These are phyloP conservation scores for Begonia peltatifolia DNA, from an alignment of 306 rosid species.

Conservation along the genomic window DNA sequence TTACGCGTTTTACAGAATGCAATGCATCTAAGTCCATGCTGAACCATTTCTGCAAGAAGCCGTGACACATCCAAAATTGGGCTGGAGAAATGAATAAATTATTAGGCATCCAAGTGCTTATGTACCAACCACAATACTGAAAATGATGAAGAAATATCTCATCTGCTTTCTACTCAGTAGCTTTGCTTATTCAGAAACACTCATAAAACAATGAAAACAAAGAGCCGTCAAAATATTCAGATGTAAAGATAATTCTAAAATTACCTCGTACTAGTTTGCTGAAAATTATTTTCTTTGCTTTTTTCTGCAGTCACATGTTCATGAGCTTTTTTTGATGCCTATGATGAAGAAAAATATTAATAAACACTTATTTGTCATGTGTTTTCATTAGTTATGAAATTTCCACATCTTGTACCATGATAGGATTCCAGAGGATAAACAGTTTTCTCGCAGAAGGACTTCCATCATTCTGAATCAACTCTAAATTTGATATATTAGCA, in stretches of 20 bases:
- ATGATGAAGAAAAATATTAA: slow-evolving; percentile 15
- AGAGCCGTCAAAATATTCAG: too few species aligned
- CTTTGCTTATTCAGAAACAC: background rate
- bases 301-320: slow-evolving; percentile 14
- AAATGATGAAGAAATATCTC: background rate
- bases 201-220: background rate
- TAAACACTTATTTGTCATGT: slow-evolving; percentile 3
- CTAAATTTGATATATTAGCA: slow-evolving; percentile 54
- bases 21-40: slow-evolving; percentile 94
- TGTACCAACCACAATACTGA: background rate
- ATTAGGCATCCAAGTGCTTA: slow-evolving; percentile 11
- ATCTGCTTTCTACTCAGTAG: background rate
- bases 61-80: slow-evolving; percentile 48
- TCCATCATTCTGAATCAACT: slow-evolving; percentile 87
- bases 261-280: slow-evolving; percentile 14
- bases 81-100: slow-evolving; percentile 35
- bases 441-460: slow-evolving; percentile 83
- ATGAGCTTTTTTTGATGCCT: slow-evolving; percentile 24
- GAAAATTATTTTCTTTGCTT: slow-evolving; percentile 24
- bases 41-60: slow-evolving; percentile 94
- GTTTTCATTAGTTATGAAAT: background rate
- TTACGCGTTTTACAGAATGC: slow-evolving; percentile 82
- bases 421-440: slow-evolving; percentile 86
- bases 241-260: too few species aligned
- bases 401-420: slow-evolving; percentile 4